A percentile compares a stretch with the other conserved stretches of the same genome.
Evolutionary conservation across 257 asterid species (phyloP).

Genomic region (Lycium barbarum): DNA sequence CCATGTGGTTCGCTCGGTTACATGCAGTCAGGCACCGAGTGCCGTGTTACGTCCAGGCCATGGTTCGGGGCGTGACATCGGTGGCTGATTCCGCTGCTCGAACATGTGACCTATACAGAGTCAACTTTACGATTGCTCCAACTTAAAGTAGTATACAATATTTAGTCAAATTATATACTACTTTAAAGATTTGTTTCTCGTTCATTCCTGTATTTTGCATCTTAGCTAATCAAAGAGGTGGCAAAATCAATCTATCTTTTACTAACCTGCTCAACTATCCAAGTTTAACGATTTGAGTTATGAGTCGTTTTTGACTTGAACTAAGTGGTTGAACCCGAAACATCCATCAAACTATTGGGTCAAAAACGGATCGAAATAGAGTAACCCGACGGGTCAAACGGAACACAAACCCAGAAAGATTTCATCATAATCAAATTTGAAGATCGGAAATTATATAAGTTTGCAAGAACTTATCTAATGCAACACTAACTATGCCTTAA

Average conservation of each 20-base stretch:
- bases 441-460: not conserved
- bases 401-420: not conserved
- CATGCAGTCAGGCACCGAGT: no score
- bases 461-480: not conserved
- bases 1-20: no score
- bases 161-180: not conserved
- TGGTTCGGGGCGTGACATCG: no score
- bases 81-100: not conserved
- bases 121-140: not conserved
- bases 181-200: not conserved
- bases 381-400: not conserved
- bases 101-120: not conserved
- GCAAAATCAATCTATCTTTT: not conserved
- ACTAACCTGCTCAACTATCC: not conserved
- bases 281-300: not conserved
- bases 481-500: no score
- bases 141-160: not conserved
- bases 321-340: not conserved
- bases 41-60: no score
- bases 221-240: not conserved
- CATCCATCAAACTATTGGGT: not conserved
- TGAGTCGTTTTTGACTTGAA: not conserved
- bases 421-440: not conserved
- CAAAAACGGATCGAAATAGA: not conserved
- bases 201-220: not conserved